Conservation (phyloP, 192 early-diverging fungal species). For the Umbelopsis vinacea region DNA sequence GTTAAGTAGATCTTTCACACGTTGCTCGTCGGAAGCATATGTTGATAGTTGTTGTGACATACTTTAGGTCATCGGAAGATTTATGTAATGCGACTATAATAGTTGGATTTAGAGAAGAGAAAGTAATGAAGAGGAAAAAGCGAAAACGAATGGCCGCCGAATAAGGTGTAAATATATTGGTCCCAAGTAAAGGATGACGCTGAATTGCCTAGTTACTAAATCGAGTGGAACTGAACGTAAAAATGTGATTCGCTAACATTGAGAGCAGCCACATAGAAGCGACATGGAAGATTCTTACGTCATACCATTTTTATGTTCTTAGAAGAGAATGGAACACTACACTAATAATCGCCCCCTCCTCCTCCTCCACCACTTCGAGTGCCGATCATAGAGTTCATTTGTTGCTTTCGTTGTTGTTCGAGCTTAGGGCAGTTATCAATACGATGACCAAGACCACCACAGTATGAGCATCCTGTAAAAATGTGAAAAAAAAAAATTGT, state of each 20-base stretch:
- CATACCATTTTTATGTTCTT: background rate
- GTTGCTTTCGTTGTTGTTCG: slow-evolving; percentile 66
- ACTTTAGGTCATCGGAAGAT: background rate
- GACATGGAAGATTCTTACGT: background rate
- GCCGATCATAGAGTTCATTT: slow-evolving; percentile 47
- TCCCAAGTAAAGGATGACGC: background rate
- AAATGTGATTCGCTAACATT: background rate
- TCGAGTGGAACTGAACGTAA: background rate
- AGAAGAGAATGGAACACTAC: slow-evolving; percentile 2
- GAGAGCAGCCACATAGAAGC: background rate
- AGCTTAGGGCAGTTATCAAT: slow-evolving; percentile 87
- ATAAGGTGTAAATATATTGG: background rate
- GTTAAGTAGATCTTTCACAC: slow-evolving; percentile 22
- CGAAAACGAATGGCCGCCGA: background rate
- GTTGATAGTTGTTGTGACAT: slow-evolving; percentile 5
- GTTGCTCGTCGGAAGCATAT: slow-evolving; percentile 5
- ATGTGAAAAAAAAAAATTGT: slow-evolving; percentile 1
- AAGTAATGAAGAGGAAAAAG: background rate
- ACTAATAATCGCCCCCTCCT: slow-evolving; percentile 3
- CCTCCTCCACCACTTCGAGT: slow-evolving; percentile 31
- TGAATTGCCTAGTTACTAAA: background rate
- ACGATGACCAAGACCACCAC: slow-evolving; percentile 94
- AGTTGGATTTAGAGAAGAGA: background rate
- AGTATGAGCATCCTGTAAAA: slow-evolving; percentile 85
- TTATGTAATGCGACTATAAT: slow-evolving; percentile 1